Evolutionary conservation across 345 rosid species (phyloP).

Genomic region (Brassica napus): DNA sequence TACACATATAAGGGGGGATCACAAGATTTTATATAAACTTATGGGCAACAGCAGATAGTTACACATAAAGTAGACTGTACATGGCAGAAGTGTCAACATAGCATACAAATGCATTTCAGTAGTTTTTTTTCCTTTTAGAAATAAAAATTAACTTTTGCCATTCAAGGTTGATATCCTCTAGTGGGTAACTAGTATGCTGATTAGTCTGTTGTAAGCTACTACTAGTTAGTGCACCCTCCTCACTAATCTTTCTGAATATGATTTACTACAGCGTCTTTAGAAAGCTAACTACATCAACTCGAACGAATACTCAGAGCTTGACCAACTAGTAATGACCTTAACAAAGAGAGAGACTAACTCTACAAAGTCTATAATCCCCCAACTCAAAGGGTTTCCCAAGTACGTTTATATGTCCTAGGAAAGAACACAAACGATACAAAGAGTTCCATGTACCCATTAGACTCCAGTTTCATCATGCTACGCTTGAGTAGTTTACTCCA

Average conservation of each 20-base stretch:
- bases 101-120: not conserved
- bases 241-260: not conserved
- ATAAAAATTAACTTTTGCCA: not conserved
- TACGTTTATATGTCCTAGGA: not conserved
- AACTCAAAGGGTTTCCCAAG: not conserved
- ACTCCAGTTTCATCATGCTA: conserved; percentile 21
- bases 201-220: not conserved
- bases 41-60: conserved; percentile 1
- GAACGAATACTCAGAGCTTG: not conserved
- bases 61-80: too few relatives aligned
- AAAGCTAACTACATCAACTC: not conserved
- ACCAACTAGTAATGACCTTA: conserved; percentile 4
- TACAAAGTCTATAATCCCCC: not conserved
- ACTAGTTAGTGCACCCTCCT: not conserved
- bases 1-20: not conserved
- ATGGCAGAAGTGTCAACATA: not conserved
- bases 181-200: not conserved
- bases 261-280: not conserved
- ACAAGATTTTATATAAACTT: not conserved
- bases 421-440: not conserved
- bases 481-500: not conserved
- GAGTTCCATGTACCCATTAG: not conserved
- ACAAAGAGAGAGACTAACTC: not conserved
- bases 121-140: not conserved
- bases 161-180: not conserved